Evolutionary conservation across 306 rosid species (phyloP).

Genomic region (Ziziphus jujuba): DNA sequence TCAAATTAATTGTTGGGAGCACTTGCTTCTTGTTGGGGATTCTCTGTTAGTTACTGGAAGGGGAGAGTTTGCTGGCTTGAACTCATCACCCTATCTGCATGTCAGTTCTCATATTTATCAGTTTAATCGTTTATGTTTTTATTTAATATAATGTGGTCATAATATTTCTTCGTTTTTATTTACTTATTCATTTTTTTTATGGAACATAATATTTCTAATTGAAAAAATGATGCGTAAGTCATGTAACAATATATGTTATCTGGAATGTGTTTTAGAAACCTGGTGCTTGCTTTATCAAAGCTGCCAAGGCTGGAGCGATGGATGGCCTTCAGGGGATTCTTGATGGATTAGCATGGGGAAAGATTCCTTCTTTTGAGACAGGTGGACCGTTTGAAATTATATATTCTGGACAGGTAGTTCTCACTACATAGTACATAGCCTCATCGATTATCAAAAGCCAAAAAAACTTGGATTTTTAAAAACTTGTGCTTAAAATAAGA

Average conservation of each 20-base stretch:
- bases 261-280: conserved; percentile 70
- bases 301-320: conserved; percentile 70
- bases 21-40: conserved; percentile 69
- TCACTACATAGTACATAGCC: neutral
- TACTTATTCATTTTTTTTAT: neutral
- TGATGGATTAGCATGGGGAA: conserved; percentile 95
- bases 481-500: neutral
- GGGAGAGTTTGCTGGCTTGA: conserved; percentile 87
- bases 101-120: conserved; percentile 60
- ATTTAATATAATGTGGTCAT: conserved; percentile 58
- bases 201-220: neutral
- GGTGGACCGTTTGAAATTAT: conserved; percentile 75
- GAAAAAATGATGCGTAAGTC: conserved; percentile 12
- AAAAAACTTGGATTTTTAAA: neutral
- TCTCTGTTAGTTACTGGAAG: conserved; percentile 70
- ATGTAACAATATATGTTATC: conserved; percentile 27
- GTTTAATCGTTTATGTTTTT: conserved; percentile 77
- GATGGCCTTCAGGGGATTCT: conserved; percentile 71
- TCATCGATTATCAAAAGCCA: too few species aligned
- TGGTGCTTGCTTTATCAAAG: conserved; percentile 72
- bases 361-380: conserved; percentile 65
- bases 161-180: conserved; percentile 8
- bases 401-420: conserved; percentile 54
- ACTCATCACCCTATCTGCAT: conserved; percentile 68
- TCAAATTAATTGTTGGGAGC: too few species aligned